Base-by-base conservation (phyloP, 495 filamentous ascomycete genomes). In the Penicillium bialowiezense region DNA sequence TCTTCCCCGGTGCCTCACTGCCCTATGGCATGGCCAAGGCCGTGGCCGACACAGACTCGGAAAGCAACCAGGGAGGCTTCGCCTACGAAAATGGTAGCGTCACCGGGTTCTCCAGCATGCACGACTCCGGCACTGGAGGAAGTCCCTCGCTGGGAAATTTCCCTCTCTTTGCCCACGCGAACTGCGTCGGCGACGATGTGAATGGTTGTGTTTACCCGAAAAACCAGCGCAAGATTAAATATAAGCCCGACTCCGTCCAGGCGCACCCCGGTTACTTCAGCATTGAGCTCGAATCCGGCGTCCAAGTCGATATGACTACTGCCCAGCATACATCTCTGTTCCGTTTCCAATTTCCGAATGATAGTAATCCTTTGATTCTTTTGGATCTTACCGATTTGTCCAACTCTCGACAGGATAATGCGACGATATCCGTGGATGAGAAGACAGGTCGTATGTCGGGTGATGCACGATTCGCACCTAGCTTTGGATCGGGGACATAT, bases 1-100 rank as follows among this genome's bases (percentile, higher is more conserved):
- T 91, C 21, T 91, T 91, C 48, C 68, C 87, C 0, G 88, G 88
- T 14, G 87, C 87, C 4, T 83, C 87, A 1, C 58, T 90, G 33
- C 87, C 87, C 0, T 90, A 86, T 58, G 73, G 73, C 55, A 88
- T 91, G 80, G 86, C 86, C 48, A 91, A 91, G 64, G 86, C 88
- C 29, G 86, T 88, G 6, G 82, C 88, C 23, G 88, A 91, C 64
- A 86, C 83, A 14, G 78, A 81, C 50, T 82, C 78, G 23, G 73
- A 71, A 34, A 68, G 51, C 42, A 88, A 85, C 51, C 86, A 90
- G 58, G 87, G 87, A 14, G 88, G 88, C 4, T 91, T 90, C 57
- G 78, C 86, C 3, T 74, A 82, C 9, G 87, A 90, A 52, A 79
- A 77, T 17, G 74, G 74, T 33, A 81, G 74, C 32, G 76, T 91